Evolutionary conservation across 2,329 filamentous ascomycete genomes (phyloP).

Genomic region (Exutisphaerella laricina): DNA sequence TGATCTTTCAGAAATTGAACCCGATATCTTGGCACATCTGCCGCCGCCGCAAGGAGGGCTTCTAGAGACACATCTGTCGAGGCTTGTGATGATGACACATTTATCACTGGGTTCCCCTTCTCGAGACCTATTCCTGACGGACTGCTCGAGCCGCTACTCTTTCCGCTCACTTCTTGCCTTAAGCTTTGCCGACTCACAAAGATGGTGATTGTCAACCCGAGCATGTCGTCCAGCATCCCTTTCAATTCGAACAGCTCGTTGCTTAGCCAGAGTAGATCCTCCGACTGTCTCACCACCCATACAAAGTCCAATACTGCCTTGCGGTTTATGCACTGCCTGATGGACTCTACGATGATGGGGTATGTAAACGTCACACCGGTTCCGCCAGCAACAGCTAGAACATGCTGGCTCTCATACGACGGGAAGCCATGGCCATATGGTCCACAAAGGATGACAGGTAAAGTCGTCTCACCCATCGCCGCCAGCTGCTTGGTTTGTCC

Average conservation of each 20-base stretch:
- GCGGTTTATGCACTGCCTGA: constrained; percentile 26
- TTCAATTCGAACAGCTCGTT: constrained; percentile 50
- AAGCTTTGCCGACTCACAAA: constrained; percentile 55
- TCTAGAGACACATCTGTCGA: constrained; percentile 6
- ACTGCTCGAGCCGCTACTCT: not conserved
- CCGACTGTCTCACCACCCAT: constrained; percentile 55
- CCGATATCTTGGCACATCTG: constrained; percentile 17
- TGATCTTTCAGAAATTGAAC: constrained; percentile 23
- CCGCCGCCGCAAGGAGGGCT: constrained; percentile 16
- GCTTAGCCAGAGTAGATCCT: constrained; percentile 54
- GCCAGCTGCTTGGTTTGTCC: constrained; percentile 57
- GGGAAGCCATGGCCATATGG: constrained; percentile 49
- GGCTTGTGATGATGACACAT: not conserved
- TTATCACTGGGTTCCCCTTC: not conserved
- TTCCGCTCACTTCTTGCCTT: not conserved
- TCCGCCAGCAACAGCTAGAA: constrained; percentile 45
- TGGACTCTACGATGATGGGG: constrained; percentile 37
- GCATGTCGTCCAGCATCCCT: constrained; percentile 34
- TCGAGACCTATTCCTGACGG: not conserved
- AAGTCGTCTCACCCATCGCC: constrained; percentile 39
- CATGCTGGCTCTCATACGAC: constrained; percentile 19
- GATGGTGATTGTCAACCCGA: constrained; percentile 48
- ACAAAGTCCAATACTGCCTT: constrained; percentile 50
- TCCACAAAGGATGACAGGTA: constrained; percentile 56
- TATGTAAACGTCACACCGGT: constrained; percentile 56